These are phyloP conservation scores for Lodderomyces metapsilosis DNA, from an alignment of 1,139 yeast genomes.

Conservation along the genomic window DNA sequence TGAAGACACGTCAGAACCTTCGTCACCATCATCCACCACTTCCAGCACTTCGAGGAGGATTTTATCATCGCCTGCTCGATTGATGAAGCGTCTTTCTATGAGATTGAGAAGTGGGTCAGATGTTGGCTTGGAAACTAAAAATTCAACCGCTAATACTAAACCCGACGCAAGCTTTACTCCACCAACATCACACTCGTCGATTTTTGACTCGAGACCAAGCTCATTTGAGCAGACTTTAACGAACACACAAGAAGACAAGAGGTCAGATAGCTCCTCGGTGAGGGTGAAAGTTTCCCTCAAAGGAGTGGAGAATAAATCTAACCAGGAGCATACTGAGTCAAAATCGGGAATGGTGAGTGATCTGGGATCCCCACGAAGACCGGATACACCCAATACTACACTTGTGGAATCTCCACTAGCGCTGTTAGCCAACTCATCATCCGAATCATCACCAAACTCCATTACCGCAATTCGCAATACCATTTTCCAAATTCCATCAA, in stretches of 20 bases:
- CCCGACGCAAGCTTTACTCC: not conserved
- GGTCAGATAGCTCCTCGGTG: not conserved
- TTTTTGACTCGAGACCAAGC: not conserved
- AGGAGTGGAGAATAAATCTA: not conserved
- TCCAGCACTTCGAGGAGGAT: not conserved
- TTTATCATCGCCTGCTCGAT: constrained; percentile 10
- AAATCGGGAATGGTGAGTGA: not conserved
- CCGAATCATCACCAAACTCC: not conserved
- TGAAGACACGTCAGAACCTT: not conserved
- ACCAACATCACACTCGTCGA: not conserved
- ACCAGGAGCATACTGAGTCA: not conserved
- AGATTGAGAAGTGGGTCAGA: constrained; percentile 5
- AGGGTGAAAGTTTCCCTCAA: not conserved
- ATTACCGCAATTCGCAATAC: not conserved
- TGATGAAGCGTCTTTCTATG: constrained; percentile 10
- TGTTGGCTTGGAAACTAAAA: not conserved
- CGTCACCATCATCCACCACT: not conserved
- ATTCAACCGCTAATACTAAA: not conserved
- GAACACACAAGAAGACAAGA: not conserved
- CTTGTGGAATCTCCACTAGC: not conserved
- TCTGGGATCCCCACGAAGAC: not conserved
- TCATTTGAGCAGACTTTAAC: not conserved
- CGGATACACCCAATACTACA: not conserved
- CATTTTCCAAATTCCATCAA: not conserved
- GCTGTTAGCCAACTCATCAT: not conserved